phyloP scores from a whole-genome alignment of 139 green algal species.

The Volvox reticuliferus region DNA sequence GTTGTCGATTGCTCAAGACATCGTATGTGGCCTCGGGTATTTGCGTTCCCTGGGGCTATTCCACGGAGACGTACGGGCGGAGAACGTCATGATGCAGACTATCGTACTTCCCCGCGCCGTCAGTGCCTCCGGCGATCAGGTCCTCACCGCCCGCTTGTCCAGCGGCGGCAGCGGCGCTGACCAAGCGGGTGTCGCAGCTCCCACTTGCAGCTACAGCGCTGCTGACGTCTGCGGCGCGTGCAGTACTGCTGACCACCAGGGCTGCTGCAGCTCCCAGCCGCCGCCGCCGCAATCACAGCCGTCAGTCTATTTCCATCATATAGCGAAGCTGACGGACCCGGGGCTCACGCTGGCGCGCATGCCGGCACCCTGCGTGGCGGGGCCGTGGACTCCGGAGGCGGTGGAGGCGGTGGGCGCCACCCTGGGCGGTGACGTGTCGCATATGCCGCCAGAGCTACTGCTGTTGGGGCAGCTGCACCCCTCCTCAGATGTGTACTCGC shows the following conservation, averaged over 20 bases:
- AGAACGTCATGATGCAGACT: slow-evolving; percentile 75
- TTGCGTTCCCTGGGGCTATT: slow-evolving; percentile 38
- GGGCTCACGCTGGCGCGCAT: slow-evolving; percentile 25
- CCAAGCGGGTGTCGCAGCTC: no score
- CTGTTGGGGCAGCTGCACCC: slow-evolving; percentile 42
- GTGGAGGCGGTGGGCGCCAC: not conserved
- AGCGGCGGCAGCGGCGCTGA: not conserved
- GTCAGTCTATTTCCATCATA: not conserved
- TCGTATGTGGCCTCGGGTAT: slow-evolving; percentile 11
- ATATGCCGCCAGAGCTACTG: slow-evolving; percentile 61
- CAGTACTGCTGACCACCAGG: not conserved
- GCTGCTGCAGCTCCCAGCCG: not conserved
- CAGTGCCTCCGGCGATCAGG: not conserved
- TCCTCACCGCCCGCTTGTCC: no score
- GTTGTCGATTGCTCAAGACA: not conserved
- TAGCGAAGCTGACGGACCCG: slow-evolving; percentile 36
- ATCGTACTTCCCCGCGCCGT: slow-evolving; percentile 4
- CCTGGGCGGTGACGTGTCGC: slow-evolving; percentile 25
- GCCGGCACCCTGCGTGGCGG: not conserved
- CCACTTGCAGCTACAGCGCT: not conserved
- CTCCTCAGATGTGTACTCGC: slow-evolving; percentile 52
- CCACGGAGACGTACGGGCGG: slow-evolving; percentile 81
- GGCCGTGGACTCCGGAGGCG: slow-evolving; percentile 21
- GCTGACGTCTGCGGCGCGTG: not conserved
- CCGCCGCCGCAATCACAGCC: no score